A percentile compares a stretch with the other conserved stretches of the same genome.
These are phyloP conservation scores for Bimuria novae-zelandiae DNA, from an alignment of 2,329 filamentous ascomycete species.

Conservation along the genomic window DNA sequence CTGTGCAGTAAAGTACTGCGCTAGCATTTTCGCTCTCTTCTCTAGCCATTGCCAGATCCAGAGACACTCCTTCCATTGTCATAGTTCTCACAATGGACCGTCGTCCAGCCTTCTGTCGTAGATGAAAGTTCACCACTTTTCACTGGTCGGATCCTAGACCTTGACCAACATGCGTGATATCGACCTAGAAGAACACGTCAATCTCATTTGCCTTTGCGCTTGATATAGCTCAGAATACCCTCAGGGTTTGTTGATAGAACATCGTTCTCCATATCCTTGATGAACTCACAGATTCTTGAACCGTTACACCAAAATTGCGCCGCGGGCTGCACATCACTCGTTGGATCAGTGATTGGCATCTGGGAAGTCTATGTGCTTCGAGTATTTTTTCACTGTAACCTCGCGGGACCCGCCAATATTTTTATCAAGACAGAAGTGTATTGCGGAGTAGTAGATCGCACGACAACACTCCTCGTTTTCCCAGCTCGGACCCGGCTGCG, in stretches of 20 bases:
- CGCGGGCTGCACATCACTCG: constrained; percentile 53
- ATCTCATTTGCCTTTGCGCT: constrained; percentile 48
- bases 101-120: constrained; percentile 58
- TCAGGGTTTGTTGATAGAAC: constrained; percentile 54
- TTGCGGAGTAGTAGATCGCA: constrained; percentile 52
- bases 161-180: constrained; percentile 46
- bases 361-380: constrained; percentile 49
- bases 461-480: constrained; percentile 51
- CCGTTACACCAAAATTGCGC: constrained; percentile 60
- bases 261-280: constrained; percentile 58
- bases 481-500: constrained; percentile 57
- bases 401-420: constrained; percentile 54
- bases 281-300: constrained; percentile 62
- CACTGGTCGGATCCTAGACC: constrained; percentile 37
- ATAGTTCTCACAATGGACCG: constrained; percentile 67
- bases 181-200: constrained; percentile 57
- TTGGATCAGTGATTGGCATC: constrained; percentile 49
- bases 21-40: constrained; percentile 58
- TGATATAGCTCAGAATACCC: constrained; percentile 50
- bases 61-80: constrained; percentile 63
- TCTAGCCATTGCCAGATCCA: constrained; percentile 55
- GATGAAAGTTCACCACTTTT: constrained; percentile 56
- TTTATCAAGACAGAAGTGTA: constrained; percentile 55
- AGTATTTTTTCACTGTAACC: constrained; percentile 56
- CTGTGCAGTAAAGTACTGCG: constrained; percentile 54